Base-by-base conservation (phyloP, 805 yeast species). In the Priceomyces haplophilus region DNA sequence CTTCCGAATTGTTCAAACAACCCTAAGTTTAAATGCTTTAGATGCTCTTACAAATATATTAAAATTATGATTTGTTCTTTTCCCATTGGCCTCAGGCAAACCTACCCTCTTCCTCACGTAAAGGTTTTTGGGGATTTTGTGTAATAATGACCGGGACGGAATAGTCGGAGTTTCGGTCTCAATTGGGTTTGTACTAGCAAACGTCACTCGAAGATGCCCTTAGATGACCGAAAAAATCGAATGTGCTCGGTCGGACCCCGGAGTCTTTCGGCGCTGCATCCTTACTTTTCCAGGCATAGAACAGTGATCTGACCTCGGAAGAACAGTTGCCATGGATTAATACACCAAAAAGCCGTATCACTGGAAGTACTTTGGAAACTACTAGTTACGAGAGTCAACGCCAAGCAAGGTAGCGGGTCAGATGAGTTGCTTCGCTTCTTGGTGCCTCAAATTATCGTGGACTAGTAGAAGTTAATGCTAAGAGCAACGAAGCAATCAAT, bases 161-260 rank as follows among this genome's bases (percentile, higher is more conserved):
- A 32, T 12, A 12, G 23, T 20, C 19, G 35, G 35, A 32, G 35
- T 12, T 16, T 32, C 35, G 35, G 35, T 32, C 12, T 16, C 17
- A 15, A 12, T 27, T 10, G 24, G 8, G 8, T 21, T 21, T 8
- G 24, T 21, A 30, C 5, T 10, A 7, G 12, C 7, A 10, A 10
- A 30, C 17, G 33, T 30, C 33, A 15, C 24, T 7, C 24, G 6
- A 21, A 7, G 8, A 8, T 21, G 24, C 24, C 6, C 8, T 7
- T 8, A 21, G 17, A 18, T 20, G 29, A 30, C 21, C 19, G 21
- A 5, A 32, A 7, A 32, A 7, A 5, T 19, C 36, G 36, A 35
- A 32, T 34, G 29, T 34, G 25, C 30, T 34, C 25, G 41, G 36
- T 25, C 30, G 36, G 36, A 37, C 19, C 41, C 41, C 41, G 41